phyloP scores from a whole-genome alignment of 768 basidiomycete species.

The Mycena floridula region DNA sequence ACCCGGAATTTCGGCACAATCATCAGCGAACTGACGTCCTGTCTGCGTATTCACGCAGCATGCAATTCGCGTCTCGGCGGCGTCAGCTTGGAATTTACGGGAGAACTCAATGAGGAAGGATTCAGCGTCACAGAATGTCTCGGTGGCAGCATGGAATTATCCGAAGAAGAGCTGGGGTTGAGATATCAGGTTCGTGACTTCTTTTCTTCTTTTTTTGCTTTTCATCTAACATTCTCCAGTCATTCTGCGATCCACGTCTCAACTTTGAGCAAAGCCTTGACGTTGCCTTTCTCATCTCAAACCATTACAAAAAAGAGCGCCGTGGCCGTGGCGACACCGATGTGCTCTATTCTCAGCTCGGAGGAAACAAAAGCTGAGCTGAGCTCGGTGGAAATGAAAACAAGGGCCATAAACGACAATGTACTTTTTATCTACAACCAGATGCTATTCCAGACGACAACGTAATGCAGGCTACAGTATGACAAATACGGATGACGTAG shows the following conservation, averaged over 20 bases:
- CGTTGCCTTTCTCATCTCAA: slow-evolving; percentile 81
- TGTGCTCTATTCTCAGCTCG: slow-evolving; percentile 30
- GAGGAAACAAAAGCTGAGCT: slow-evolving; percentile 6
- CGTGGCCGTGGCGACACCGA: slow-evolving; percentile 20
- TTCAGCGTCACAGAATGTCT: slow-evolving; percentile 95
- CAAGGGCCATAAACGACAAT: too few species aligned
- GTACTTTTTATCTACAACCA: too few species aligned
- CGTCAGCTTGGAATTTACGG: slow-evolving; percentile 89
- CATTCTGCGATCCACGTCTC: slow-evolving; percentile 90
- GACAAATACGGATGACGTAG: too few species aligned
- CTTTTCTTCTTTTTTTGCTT: background rate
- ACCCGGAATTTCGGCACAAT: slow-evolving; percentile 88
- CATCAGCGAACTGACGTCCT: slow-evolving; percentile 79
- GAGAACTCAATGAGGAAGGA: slow-evolving; percentile 85
- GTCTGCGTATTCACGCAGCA: slow-evolving; percentile 72
- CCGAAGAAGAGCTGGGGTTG: slow-evolving; percentile 83
- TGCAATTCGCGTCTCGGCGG: slow-evolving; percentile 73
- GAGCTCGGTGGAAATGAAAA: too few species aligned
- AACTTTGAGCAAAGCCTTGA: slow-evolving; percentile 88
- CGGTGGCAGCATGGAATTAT: slow-evolving; percentile 93
- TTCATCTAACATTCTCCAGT: slow-evolving; percentile 31
- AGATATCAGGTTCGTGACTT: slow-evolving; percentile 67
- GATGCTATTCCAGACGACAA: too few species aligned
- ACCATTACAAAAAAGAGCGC: slow-evolving; percentile 70
- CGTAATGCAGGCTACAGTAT: too few species aligned